A percentile compares a stretch with the other conserved stretches of the same genome.
Evolutionary conservation across 257 asterid species (phyloP).

Genomic region (Solanum pinnatisectum): DNA sequence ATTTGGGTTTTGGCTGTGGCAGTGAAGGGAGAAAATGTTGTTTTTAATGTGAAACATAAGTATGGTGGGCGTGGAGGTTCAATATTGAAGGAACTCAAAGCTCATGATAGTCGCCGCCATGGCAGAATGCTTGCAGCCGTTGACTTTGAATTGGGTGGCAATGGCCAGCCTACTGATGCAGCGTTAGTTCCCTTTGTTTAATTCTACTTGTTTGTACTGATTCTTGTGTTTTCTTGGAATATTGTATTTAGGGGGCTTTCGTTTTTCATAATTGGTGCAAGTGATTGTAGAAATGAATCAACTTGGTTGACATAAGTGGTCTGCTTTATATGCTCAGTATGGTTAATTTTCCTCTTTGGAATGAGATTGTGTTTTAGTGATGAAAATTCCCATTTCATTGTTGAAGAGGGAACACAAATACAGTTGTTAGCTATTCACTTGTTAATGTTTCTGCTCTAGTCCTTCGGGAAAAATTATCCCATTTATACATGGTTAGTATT

Average conservation of each 20-base stretch:
- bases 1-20: background rate
- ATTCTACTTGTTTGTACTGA: background rate
- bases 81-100: conserved; percentile 20
- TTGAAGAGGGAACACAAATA: background rate
- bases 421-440: background rate
- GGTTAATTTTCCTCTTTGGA: background rate
- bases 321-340: background rate
- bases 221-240: background rate
- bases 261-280: background rate
- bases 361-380: background rate
- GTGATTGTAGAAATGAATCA: background rate
- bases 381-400: background rate
- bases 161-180: conserved; percentile 45
- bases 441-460: background rate
- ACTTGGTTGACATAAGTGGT: background rate
- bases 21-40: conserved; percentile 16
- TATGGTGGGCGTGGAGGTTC: conserved; percentile 28
- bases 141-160: conserved; percentile 39
- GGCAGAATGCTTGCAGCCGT: conserved; percentile 39
- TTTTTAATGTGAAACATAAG: conserved; percentile 35
- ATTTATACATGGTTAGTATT: background rate
- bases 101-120: conserved; percentile 33
- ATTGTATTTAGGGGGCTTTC: background rate
- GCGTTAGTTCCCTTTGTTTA: conserved; percentile 20
- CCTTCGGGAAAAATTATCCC: background rate